These are phyloP conservation scores for Quercus lobata DNA, from an alignment of 331 rosid species.

Conservation along the genomic window DNA sequence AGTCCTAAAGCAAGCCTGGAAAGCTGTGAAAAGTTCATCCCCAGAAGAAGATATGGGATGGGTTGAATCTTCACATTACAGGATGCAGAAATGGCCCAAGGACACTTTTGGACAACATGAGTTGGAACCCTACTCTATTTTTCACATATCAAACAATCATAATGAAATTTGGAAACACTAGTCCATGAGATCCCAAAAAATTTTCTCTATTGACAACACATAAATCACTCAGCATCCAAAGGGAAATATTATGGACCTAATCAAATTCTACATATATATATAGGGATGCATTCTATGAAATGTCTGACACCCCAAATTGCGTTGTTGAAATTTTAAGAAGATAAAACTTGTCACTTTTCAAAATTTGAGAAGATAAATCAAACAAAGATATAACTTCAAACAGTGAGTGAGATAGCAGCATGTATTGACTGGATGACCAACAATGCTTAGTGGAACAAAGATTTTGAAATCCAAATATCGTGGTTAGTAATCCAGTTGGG, in stretches of 20 bases:
- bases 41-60: neutral
- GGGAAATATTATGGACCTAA: neutral
- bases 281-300: neutral
- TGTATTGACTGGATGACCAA: neutral
- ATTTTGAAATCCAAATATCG: neutral
- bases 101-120: neutral
- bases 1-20: neutral
- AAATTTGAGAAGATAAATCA: neutral
- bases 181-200: neutral
- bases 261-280: neutral
- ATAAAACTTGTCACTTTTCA: neutral
- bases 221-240: neutral
- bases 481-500: neutral
- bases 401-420: neutral
- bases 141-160: neutral
- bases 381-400: neutral
- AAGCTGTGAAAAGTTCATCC: neutral
- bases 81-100: too few relatives aligned
- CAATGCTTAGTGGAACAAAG: neutral
- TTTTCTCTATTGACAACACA: neutral
- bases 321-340: neutral
- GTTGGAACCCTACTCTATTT: neutral
- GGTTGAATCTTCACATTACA: neutral
- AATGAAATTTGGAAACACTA: neutral
- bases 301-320: neutral